These are phyloP conservation scores for Biscogniauxia sp. DNA, from an alignment of 2,329 filamentous ascomycete species.

Conservation along the genomic window DNA sequence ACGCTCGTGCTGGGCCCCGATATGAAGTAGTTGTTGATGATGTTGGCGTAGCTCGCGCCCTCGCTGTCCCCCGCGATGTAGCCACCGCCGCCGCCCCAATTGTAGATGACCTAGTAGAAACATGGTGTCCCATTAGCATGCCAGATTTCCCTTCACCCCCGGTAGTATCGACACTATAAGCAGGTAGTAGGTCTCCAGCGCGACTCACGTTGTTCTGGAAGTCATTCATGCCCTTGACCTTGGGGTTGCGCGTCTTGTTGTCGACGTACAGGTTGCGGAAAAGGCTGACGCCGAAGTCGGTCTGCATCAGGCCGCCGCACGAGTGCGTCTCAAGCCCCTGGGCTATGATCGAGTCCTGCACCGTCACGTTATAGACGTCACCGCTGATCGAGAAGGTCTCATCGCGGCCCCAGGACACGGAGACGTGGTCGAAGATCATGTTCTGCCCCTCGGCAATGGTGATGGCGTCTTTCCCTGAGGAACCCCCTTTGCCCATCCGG, in stretches of 20 bases:
- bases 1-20: conserved; percentile 49
- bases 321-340: conserved; percentile 54
- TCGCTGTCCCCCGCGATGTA: conserved; percentile 53
- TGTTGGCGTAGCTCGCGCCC: conserved; percentile 47
- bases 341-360: conserved; percentile 52
- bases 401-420: conserved; percentile 53
- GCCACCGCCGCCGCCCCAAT: conserved; percentile 52
- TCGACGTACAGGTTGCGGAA: conserved; percentile 57
- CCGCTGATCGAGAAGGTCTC: conserved; percentile 54
- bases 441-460: conserved; percentile 50
- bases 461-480: conserved; percentile 52
- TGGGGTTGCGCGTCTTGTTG: conserved; percentile 56
- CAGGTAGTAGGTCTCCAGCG: too few relatives aligned
- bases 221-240: conserved; percentile 56
- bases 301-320: conserved; percentile 51
- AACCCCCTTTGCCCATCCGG: conserved; percentile 50
- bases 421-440: conserved; percentile 57
- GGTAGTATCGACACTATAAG: too few relatives aligned
- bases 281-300: conserved; percentile 46
- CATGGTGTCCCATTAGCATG: not conserved
- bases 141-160: too few relatives aligned
- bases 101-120: conserved; percentile 49
- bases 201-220: conserved; percentile 42
- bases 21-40: conserved; percentile 58
- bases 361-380: conserved; percentile 45